Evolutionary conservation across 371 early-diverging fungal genomes (phyloP).

Genomic region (Syncephalastrum monosporum): DNA sequence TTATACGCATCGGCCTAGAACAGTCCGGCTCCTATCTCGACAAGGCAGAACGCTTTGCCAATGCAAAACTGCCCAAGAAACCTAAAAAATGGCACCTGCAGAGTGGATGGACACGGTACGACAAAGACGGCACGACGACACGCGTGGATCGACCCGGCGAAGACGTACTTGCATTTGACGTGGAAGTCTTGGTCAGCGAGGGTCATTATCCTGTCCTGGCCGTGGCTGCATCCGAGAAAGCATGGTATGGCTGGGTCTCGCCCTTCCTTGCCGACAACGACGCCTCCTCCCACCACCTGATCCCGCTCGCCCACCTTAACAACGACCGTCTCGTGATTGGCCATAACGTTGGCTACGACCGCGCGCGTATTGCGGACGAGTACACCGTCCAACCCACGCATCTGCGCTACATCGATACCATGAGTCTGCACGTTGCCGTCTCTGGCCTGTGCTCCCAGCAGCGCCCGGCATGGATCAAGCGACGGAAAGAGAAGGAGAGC

Average conservation of each 20-base stretch:
- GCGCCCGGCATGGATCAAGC: conserved; percentile 78
- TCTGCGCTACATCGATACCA: conserved; percentile 84
- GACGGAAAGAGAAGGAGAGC: conserved; percentile 22
- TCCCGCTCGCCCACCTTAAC: conserved; percentile 55
- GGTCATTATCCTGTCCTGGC: conserved; percentile 84
- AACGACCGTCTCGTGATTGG: conserved; percentile 75
- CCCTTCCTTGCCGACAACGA: conserved; percentile 58
- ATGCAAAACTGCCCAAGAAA: conserved; percentile 43
- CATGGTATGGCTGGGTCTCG: conserved; percentile 95
- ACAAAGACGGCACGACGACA: conserved; percentile 26
- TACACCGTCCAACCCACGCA: conserved; percentile 57
- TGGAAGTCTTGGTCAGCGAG: conserved; percentile 74
- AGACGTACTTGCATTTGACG: conserved; percentile 82
- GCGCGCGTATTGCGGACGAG: conserved; percentile 88
- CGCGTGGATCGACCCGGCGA: conserved; percentile 64
- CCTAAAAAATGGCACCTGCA: conserved; percentile 62
- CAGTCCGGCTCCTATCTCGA: conserved; percentile 54
- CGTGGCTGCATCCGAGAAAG: conserved; percentile 67
- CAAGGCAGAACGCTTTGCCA: conserved; percentile 53
- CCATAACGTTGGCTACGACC: conserved; percentile 92
- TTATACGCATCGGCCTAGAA: conserved; percentile 70
- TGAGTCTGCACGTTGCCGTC: conserved; percentile 92
- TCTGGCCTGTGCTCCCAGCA: conserved; percentile 92
- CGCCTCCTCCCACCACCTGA: conserved; percentile 49
- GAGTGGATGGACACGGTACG: conserved; percentile 89